A percentile compares a stretch with the other conserved stretches of the same genome.
These are phyloP conservation scores for Aspergillus conjunctus DNA, from an alignment of 495 filamentous ascomycete genomes.

Conservation along the genomic window DNA sequence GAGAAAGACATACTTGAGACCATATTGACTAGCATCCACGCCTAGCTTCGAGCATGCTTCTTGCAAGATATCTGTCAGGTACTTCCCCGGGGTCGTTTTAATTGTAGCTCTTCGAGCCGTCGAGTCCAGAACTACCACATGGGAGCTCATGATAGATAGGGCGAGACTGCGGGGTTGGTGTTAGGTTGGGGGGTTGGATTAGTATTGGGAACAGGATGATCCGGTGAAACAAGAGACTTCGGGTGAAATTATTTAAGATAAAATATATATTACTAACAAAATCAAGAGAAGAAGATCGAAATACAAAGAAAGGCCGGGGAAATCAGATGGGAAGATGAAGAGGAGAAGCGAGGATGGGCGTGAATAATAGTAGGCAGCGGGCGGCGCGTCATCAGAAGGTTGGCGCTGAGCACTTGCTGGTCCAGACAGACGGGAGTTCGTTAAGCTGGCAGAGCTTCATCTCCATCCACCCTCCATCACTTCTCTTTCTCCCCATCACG, in stretches of 20 bases:
- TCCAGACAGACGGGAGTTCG: slow-evolving; percentile 33
- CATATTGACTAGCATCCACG: slow-evolving; percentile 70
- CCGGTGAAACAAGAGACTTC: not conserved
- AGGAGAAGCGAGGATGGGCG: slow-evolving; percentile 4
- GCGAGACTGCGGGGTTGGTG: slow-evolving; percentile 29
- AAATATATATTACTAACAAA: not conserved
- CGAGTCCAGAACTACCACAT: slow-evolving; percentile 84
- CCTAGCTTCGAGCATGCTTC: slow-evolving; percentile 84
- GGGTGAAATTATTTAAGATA: not conserved
- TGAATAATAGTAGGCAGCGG: slow-evolving; percentile 38
- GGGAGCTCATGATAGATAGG: slow-evolving; percentile 69
- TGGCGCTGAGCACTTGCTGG: slow-evolving; percentile 22
- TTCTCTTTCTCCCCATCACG: slow-evolving; percentile 10
- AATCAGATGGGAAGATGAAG: slow-evolving; percentile 5
- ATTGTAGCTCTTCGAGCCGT: slow-evolving; percentile 72
- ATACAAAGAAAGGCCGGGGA: slow-evolving; percentile 6
- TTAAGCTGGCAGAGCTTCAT: slow-evolving; percentile 22
- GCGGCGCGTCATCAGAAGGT: slow-evolving; percentile 49
- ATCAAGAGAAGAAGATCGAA: slow-evolving; percentile 6
- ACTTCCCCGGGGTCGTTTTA: slow-evolving; percentile 78
- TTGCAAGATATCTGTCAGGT: slow-evolving; percentile 77
- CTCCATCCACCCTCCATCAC: slow-evolving; percentile 30
- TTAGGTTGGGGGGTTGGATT: not conserved
- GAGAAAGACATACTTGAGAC: slow-evolving; percentile 66
- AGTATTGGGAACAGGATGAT: not conserved